Percentiles rank a stretch among this genome's conserved stretches.
These are phyloP conservation scores for Pueraria montana DNA, from an alignment of 306 rosid genomes.

Conservation along the genomic window DNA sequence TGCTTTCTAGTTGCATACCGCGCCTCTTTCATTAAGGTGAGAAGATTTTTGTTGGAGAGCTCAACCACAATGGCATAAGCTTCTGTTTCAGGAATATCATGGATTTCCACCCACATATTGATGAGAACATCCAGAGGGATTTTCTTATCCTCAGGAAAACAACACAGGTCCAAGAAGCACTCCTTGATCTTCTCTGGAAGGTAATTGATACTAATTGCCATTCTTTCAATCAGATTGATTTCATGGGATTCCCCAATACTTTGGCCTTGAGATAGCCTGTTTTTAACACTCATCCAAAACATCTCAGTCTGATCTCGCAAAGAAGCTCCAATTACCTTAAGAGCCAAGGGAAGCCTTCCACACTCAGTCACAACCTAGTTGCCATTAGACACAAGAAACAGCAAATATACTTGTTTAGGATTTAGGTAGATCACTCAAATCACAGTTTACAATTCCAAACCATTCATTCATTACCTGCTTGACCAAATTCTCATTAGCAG, in stretches of 20 bases:
- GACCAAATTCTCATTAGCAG: conserved; percentile 72
- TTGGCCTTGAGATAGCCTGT: conserved; percentile 78
- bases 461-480: conserved; percentile 67
- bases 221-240: conserved; percentile 66
- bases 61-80: conserved; percentile 86
- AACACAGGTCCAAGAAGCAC: conserved; percentile 86
- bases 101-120: conserved; percentile 88
- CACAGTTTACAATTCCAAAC: conserved; percentile 15
- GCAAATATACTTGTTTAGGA: background rate
- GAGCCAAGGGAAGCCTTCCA: conserved; percentile 90
- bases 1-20: conserved; percentile 58
- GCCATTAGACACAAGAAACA: background rate
- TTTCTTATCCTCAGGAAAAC: conserved; percentile 88
- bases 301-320: conserved; percentile 72
- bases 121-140: conserved; percentile 87
- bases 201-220: conserved; percentile 73
- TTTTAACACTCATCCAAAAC: conserved; percentile 80
- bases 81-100: conserved; percentile 71
- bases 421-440: too few species aligned
- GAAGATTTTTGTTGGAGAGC: conserved; percentile 85
- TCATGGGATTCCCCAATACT: conserved; percentile 80
- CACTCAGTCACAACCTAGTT: conserved; percentile 84
- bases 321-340: conserved; percentile 94
- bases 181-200: conserved; percentile 66
- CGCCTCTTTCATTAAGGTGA: conserved; percentile 77